phyloP scores from a whole-genome alignment of 2,329 filamentous ascomycete species.

The Cladosporium sphaerospermum region DNA sequence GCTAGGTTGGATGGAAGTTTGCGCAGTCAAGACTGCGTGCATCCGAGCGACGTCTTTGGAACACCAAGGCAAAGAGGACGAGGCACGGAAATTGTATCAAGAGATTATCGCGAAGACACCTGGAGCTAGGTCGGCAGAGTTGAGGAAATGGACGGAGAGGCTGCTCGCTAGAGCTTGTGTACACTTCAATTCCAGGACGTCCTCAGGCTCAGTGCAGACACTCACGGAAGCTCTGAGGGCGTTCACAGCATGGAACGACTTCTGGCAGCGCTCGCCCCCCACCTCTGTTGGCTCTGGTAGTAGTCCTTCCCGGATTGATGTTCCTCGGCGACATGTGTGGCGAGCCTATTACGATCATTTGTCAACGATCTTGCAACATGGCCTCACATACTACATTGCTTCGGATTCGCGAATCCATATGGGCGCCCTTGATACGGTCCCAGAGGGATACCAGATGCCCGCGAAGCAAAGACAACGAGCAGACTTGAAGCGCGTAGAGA shows the following conservation, averaged over 20 bases:
- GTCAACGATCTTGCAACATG: slow-evolving; percentile 66
- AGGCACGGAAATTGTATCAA: slow-evolving; percentile 20
- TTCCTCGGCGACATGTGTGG: slow-evolving; percentile 63
- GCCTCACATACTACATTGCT: slow-evolving; percentile 47
- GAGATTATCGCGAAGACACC: slow-evolving; percentile 19
- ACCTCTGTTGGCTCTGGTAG: slow-evolving; percentile 28
- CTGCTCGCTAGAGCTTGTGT: slow-evolving; percentile 27
- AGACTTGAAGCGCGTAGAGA: slow-evolving; percentile 74
- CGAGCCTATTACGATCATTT: slow-evolving; percentile 75
- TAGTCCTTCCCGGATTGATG: slow-evolving; percentile 30
- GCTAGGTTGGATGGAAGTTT: slow-evolving; percentile 71
- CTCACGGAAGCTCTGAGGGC: slow-evolving; percentile 26
- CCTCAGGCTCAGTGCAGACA: slow-evolving; percentile 16
- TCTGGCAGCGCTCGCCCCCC: slow-evolving; percentile 47
- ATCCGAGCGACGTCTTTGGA: slow-evolving; percentile 26
- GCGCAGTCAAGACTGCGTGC: slow-evolving; percentile 38
- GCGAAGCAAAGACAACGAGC: slow-evolving; percentile 49
- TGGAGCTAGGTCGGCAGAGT: slow-evolving; percentile 24
- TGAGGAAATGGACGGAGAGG: slow-evolving; percentile 29
- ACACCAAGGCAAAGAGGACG: slow-evolving; percentile 18
- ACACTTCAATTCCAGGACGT: slow-evolving; percentile 21
- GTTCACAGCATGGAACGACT: slow-evolving; percentile 60
- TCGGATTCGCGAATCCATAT: slow-evolving; percentile 1
- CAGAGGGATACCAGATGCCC: slow-evolving; percentile 21
- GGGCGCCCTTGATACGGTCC: not conserved